Base-by-base conservation (phyloP, 805 yeast genomes). In the Kodamaea kaohsiungensis region DNA sequence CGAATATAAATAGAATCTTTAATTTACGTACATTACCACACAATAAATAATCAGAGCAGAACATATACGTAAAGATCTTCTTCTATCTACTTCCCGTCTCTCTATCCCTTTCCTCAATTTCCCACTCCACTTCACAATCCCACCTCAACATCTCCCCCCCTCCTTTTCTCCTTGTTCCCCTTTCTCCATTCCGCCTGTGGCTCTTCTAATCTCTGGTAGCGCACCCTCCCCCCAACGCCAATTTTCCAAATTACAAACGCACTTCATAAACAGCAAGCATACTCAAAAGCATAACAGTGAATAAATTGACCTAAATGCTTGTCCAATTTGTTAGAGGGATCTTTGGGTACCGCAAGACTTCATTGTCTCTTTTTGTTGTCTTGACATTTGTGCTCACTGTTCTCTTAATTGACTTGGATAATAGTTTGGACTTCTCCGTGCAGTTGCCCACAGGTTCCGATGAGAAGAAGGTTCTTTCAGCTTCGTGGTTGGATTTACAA, bases 401-500 rank as follows among this genome's bases (percentile, higher is more conserved):
- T 7, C 42, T 72, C 1, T 49, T 80, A 3, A 74, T 78, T 13
- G 59, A 64, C 13, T 60, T 65, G 38, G 79, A 76, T 51, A 81
- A 79, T 50, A 64, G 68, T 30, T 65, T 71, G 42, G 71, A 67
- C 15, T 66, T 46, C 46, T 66, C 85, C 2, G 65, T 83, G 27
- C 48, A 59, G 2, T 65, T 81, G 7, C 88, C 88, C 2, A 53
- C 63, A 0, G 69, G 72, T 7, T 73, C 76, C 38, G 75, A 79
- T 0, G 72, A 71, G 40, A 59, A 63, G 6, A 61, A 71, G 6
- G 51, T 74, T 1, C 64, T 78, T 8, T 64, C 63, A 56, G 76
- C 88, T 2, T 54, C 76, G 13, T 92, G 97, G 97, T 57, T 69
- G 1, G 89, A 87, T 62, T 74, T 92, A 48, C 96, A 91, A 65